Conservation (phyloP, 2,329 filamentous ascomycete genomes). For the Penicillium glabrum region DNA sequence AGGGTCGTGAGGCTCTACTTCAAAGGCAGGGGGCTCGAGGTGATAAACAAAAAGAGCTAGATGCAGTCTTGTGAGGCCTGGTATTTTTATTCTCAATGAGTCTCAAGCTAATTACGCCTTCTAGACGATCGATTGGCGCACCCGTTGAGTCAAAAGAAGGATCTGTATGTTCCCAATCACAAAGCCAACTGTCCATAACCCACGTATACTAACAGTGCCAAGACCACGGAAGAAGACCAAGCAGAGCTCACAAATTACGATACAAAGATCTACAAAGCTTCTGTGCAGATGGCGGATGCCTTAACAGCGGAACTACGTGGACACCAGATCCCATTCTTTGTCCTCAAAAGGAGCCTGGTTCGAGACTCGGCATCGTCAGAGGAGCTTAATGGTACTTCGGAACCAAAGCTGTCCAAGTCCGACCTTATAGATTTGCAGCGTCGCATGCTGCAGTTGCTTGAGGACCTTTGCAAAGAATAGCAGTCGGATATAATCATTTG, state of each 20-base stretch:
- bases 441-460: slow-evolving; percentile 51
- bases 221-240: slow-evolving; percentile 50
- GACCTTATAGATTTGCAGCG: slow-evolving; percentile 48
- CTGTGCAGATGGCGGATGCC: slow-evolving; percentile 58
- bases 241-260: slow-evolving; percentile 61
- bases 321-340: slow-evolving; percentile 63
- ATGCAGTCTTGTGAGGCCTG: slow-evolving; percentile 53
- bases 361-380: slow-evolving; percentile 13
- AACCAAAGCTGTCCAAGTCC: slow-evolving; percentile 35
- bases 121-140: slow-evolving; percentile 50
- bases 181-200: neutral
- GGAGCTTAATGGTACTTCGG: neutral
- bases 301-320: slow-evolving; percentile 57
- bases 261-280: slow-evolving; percentile 61
- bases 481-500: neutral
- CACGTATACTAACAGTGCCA: neutral
- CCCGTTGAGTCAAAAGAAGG: slow-evolving; percentile 33
- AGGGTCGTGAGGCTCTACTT: slow-evolving; percentile 52
- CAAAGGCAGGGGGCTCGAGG: slow-evolving; percentile 52
- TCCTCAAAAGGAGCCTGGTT: slow-evolving; percentile 48
- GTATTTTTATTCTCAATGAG: neutral
- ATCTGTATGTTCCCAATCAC: slow-evolving; percentile 26
- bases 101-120: neutral
- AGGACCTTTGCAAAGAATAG: slow-evolving; percentile 49
- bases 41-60: slow-evolving; percentile 55